phyloP scores from a whole-genome alignment of 1,284 basidiomycete genomes.

The Lentinus polychrous region DNA sequence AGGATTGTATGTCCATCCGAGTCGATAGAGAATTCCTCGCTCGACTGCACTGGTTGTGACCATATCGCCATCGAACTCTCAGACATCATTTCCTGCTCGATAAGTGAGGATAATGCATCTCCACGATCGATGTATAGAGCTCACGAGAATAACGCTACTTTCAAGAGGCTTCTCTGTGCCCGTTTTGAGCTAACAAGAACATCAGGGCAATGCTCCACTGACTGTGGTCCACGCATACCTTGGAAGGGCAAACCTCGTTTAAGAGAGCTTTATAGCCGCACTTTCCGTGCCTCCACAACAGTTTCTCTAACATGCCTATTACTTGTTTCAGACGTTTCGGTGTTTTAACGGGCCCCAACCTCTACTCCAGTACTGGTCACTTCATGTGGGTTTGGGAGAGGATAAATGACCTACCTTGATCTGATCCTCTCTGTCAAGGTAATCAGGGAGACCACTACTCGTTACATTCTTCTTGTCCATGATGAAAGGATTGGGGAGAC shows the following conservation, averaged over 20 bases:
- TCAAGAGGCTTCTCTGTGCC: constrained; percentile 37
- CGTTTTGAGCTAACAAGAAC: constrained; percentile 23
- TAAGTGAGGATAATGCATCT: neutral
- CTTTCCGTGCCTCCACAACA: constrained; percentile 64
- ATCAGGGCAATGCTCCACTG: neutral
- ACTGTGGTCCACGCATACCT: constrained; percentile 35
- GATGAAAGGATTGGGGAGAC: constrained; percentile 53
- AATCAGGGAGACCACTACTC: constrained; percentile 37
- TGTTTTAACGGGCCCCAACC: constrained; percentile 50
- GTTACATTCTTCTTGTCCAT: constrained; percentile 5
- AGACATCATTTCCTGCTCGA: constrained; percentile 62
- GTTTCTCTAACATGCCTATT: constrained; percentile 49
- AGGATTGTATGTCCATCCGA: constrained; percentile 39
- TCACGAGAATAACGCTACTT: constrained; percentile 51
- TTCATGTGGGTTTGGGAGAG: no score
- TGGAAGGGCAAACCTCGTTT: constrained; percentile 66
- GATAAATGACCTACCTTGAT: constrained; percentile 62
- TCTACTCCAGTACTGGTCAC: constrained; percentile 23
- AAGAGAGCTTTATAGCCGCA: constrained; percentile 68
- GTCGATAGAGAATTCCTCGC: constrained; percentile 36
- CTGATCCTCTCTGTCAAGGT: constrained; percentile 59
- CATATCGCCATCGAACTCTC: constrained; percentile 51
- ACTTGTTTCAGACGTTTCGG: constrained; percentile 62
- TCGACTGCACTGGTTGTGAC: constrained; percentile 37
- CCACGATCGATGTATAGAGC: neutral